Base-by-base conservation (phyloP, 257 asterid species). In the Ocimum tenuiflorum region DNA sequence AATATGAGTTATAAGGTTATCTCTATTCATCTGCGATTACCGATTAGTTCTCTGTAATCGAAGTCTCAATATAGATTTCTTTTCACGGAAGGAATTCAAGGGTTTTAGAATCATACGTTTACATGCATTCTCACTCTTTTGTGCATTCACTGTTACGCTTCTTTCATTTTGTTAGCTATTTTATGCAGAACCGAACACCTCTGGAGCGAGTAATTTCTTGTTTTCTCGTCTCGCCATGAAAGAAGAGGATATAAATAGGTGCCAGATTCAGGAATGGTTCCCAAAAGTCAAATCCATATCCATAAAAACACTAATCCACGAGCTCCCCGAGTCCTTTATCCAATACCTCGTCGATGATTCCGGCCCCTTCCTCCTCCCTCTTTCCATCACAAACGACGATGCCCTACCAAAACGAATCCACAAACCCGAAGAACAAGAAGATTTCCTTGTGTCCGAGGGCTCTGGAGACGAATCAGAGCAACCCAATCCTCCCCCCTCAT, bases 231-330 rank as follows among this genome's bases (percentile, higher is more conserved):
- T 35, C 54, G 65, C 48, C 11, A 91, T 88, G 96, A 86, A 75
- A 67, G 80, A 67, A 81, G 91, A 84, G 72, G 97, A 92, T 60
- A 77, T 89, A 27, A 83, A 84, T 59, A 78, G 85, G 72, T 92
- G 97, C 77, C 97, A 92, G 79, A 87, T 91, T 75, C 98, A 89
- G 68, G 95, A 85, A 73, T 89, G 97, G 97, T 89, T 85, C 74
- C 98, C 96, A 0, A 85, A 74, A 59, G 89, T 89, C 79, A 86
- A 79, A 70, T 76, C 81, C 31, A 33, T 76, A 64, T 87, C 98
- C 54, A 70, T 92, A 10, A 87, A 79, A 77, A 85, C 97, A 56
- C 15, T 52, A 19, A 75, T 89, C 6, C 88, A 78, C 23, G 81
- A 84, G 63, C 97, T 92, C 41, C 98, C 97, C 0, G 86, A 84